Evolutionary conservation across 345 rosid genomes (phyloP).

Genomic region (Abelmoschus esculentus): DNA sequence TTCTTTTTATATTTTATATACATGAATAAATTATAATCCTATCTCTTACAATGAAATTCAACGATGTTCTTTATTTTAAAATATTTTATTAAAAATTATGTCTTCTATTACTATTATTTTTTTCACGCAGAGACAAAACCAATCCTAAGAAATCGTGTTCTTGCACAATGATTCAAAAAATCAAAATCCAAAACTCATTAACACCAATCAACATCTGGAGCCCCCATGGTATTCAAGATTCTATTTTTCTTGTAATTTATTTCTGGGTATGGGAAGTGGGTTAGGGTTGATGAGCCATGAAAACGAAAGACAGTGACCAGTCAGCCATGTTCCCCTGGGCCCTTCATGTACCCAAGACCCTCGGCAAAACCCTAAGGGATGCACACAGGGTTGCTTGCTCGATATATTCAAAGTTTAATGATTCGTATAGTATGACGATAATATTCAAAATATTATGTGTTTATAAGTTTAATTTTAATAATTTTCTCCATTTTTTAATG

Average conservation of each 20-base stretch:
- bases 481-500: too few relatives aligned
- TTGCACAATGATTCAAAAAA: conserved; percentile 17
- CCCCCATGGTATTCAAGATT: conserved; percentile 14
- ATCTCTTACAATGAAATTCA: too few relatives aligned
- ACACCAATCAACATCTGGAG: conserved; percentile 21
- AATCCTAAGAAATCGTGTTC: background rate
- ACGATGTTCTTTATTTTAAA: too few relatives aligned
- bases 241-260: background rate
- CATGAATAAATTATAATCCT: too few relatives aligned
- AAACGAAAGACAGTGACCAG: conserved; percentile 14
- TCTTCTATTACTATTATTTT: background rate
- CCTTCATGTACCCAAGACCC: conserved; percentile 26
- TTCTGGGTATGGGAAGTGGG: conserved; percentile 25
- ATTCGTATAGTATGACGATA: too few relatives aligned
- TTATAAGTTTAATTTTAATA: too few relatives aligned
- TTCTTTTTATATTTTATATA: too few relatives aligned
- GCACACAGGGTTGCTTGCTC: conserved; percentile 26
- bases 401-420: background rate
- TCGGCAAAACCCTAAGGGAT: conserved; percentile 20
- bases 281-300: conserved; percentile 24
- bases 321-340: conserved; percentile 25
- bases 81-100: background rate
- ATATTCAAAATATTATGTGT: too few relatives aligned
- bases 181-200: conserved; percentile 8
- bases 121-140: conserved; percentile 11